Conservation (phyloP, 2,329 filamentous ascomycete species). For the Onygena corvina region DNA sequence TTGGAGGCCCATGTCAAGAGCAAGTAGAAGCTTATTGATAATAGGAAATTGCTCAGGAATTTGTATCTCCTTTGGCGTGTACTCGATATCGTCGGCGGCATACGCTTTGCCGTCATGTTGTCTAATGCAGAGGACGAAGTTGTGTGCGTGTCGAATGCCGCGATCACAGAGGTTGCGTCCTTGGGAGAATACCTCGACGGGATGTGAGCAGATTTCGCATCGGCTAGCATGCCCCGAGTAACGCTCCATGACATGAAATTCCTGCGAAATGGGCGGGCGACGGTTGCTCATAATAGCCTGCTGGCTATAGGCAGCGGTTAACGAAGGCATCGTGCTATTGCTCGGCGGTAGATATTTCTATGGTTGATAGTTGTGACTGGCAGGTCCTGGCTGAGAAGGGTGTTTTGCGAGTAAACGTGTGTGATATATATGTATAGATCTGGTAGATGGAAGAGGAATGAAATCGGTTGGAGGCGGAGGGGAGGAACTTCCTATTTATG, state of each 20-base stretch:
- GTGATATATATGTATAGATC: too few species aligned
- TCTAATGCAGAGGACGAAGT: slow-evolving; percentile 29
- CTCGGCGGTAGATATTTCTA: not conserved
- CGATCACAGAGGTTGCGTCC: slow-evolving; percentile 25
- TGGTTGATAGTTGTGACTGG: not conserved
- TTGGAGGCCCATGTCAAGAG: slow-evolving; percentile 32
- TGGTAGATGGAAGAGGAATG: slow-evolving; percentile 1
- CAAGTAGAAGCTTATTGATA: slow-evolving; percentile 30
- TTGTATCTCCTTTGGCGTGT: slow-evolving; percentile 30
- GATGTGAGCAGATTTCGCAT: slow-evolving; percentile 25
- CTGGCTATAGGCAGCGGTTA: slow-evolving; percentile 12
- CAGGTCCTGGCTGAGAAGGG: not conserved
- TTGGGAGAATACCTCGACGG: slow-evolving; percentile 21
- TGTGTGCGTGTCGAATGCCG: slow-evolving; percentile 24
- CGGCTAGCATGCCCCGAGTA: slow-evolving; percentile 26
- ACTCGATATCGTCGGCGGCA: slow-evolving; percentile 32
- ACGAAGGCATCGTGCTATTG: slow-evolving; percentile 36
- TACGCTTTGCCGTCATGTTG: slow-evolving; percentile 28
- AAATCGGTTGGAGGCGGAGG: not conserved
- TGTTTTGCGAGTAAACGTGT: too few species aligned
- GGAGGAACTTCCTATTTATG: not conserved
- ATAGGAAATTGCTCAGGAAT: slow-evolving; percentile 29
- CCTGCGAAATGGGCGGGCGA: slow-evolving; percentile 21
- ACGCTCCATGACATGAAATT: slow-evolving; percentile 26
- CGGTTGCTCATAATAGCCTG: not conserved